A percentile compares a stretch with the other conserved stretches of the same genome.
Evolutionary conservation across 768 basidiomycete genomes (phyloP).

Genomic region (Boletellus emodensis): DNA sequence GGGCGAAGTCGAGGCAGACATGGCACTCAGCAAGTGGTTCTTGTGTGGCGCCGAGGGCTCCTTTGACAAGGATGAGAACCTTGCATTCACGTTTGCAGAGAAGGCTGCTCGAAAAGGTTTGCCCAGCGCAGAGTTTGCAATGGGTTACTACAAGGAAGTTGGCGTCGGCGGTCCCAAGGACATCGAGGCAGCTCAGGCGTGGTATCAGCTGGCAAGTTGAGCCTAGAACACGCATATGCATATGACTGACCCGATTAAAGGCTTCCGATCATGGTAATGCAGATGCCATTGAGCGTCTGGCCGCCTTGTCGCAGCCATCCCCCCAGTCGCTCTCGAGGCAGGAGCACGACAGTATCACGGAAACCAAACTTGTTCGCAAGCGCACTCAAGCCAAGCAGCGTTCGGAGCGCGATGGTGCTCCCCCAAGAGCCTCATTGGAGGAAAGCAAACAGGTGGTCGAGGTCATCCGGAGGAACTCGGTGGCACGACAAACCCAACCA

Average conservation of each 20-base stretch:
- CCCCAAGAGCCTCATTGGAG: slow-evolving; percentile 17
- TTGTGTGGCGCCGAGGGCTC: slow-evolving; percentile 74
- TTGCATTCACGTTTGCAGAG: slow-evolving; percentile 87
- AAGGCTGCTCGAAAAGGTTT: slow-evolving; percentile 76
- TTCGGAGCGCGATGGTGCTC: slow-evolving; percentile 30
- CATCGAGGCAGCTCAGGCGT: slow-evolving; percentile 59
- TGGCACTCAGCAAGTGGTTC: slow-evolving; percentile 98
- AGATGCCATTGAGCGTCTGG: slow-evolving; percentile 74
- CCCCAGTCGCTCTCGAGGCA: slow-evolving; percentile 67
- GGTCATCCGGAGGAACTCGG: slow-evolving; percentile 49
- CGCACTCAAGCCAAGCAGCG: slow-evolving; percentile 71
- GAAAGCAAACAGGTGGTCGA: slow-evolving; percentile 50
- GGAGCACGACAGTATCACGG: slow-evolving; percentile 78
- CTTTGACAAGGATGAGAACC: slow-evolving; percentile 83
- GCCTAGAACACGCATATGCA: not conserved
- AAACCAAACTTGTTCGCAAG: slow-evolving; percentile 75
- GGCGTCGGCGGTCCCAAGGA: slow-evolving; percentile 76
- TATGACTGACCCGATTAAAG: slow-evolving; percentile 30
- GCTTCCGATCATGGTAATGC: slow-evolving; percentile 74
- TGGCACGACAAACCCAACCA: slow-evolving; percentile 18
- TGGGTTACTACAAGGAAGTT: slow-evolving; percentile 94
- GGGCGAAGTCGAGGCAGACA: slow-evolving; percentile 90
- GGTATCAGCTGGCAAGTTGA: slow-evolving; percentile 65
- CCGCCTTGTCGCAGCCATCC: slow-evolving; percentile 57
- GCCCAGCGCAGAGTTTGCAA: slow-evolving; percentile 85